Base-by-base conservation (phyloP, 805 yeast genomes). In the Wickerhamiella alocasiicola region DNA sequence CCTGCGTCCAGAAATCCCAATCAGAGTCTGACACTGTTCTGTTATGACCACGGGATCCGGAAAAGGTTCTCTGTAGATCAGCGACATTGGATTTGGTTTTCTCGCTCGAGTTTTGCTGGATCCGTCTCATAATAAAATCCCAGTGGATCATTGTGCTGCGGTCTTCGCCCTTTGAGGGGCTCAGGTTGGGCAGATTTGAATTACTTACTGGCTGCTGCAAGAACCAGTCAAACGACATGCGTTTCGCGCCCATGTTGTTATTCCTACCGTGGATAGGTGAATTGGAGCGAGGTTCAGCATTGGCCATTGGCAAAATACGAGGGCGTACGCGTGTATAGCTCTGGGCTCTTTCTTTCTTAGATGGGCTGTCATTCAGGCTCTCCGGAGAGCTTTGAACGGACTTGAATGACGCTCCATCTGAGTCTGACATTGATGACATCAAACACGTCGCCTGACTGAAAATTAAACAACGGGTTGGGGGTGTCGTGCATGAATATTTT, bases 1-100 rank as follows among this genome's bases (percentile, higher is more conserved):
- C 81, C 27, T 64, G 64, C 5, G 87, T 71, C 97, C 97, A 88
- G 56, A 83, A 81, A 33, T 80, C 81, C 64, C 64, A 61, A 46
- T 59, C 55, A 15, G 52, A 39, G 27, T 44, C 49, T 6, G 38
- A 29, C 13, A 36, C 30, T 41, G 27, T 16, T 41, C 41, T 39
- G 31, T 49, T 6, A 41, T 39, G 35, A 37, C 47, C 43, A 4
- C 35, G 30, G 9, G 37, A 33, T 21, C 41, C 46, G 7, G 49
- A 56, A 39, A 62, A 63, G 36, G 50, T 51, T 44, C 51, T 56
- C 46, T 59, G 63, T 21, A 60, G 60, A 39, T 59, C 57, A 26
- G 70, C 68, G 36, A 72, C 78, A 52, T 70, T 71, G 17, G 73
- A 71, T 23, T 66, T 60, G 12, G 29, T 44, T 9, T 44, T 28